Evolutionary conservation across 2,329 filamentous ascomycete species (phyloP), one percentile per base, ranked within the genome.

Genomic region (Fusarium sp.): DNA sequence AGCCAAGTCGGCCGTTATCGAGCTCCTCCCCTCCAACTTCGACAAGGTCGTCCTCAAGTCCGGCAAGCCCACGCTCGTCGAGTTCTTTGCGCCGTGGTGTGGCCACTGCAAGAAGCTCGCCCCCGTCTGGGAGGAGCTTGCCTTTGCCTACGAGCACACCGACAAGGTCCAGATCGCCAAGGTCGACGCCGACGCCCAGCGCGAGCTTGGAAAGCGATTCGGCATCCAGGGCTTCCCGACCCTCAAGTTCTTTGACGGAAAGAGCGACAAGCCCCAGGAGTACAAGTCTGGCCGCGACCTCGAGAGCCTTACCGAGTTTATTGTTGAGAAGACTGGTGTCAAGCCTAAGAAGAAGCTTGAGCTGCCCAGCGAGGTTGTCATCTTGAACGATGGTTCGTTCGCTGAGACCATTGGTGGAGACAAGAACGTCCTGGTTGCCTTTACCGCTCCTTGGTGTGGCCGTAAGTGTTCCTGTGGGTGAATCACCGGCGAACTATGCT

Each of bases 51-150:
- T 98, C 73, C 88, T 98, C 69, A 91, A 97, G 82, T 96, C 94
- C 53, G 95, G 95, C 84, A 98, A 97, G 87, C 96, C 96, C 49
- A 95, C 96, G 0, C 92, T 99, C 29, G 95, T 98, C 78, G 95
- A 98, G 84, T 99, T 99, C 90, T 98, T 97, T 81, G 96, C 96
- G 36, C 95, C 96, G 27, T 99, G 96, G 96, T 99, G 96, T 81
- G 97, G 96, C 35, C 96, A 99, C 89, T 99, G 96, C 94, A 98
- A 98, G 90, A 97, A 87, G 80, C 93, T 99, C 36, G 96, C 96
- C 17, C 97, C 96, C 58, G 87, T 97, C 68, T 99, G 97, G 84
- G 96, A 99, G 83, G 94, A 99, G 81, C 91, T 99, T 49, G 96
- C 91, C 55, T 83, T 87, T 58, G 86, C 87, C 46, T 97, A 95